Evolutionary conservation across 2,329 filamentous ascomycete genomes (phyloP).

Genomic region (Phaeomoniella chlamydospora): DNA sequence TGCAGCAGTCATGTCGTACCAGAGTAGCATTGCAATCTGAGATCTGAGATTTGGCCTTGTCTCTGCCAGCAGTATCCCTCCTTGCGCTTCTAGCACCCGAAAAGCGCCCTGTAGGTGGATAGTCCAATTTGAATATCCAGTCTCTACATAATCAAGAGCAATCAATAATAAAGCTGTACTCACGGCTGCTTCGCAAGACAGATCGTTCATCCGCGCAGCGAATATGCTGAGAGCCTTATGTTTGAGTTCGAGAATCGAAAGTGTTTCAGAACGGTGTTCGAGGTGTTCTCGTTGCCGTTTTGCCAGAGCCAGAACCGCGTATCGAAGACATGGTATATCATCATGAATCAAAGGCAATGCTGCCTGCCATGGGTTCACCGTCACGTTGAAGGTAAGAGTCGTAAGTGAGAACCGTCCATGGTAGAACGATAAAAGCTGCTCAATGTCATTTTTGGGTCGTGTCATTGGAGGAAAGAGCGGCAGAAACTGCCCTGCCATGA

Average conservation of each 20-base stretch:
- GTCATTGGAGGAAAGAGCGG: no score
- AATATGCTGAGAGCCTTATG: slow-evolving; percentile 6
- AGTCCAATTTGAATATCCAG: slow-evolving; percentile 7
- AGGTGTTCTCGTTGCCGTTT: slow-evolving; percentile 8
- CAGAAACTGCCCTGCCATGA: background rate
- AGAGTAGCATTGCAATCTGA: slow-evolving; percentile 9
- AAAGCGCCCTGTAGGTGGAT: slow-evolving; percentile 8
- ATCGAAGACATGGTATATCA: slow-evolving; percentile 7
- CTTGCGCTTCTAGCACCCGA: slow-evolving; percentile 7
- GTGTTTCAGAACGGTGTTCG: slow-evolving; percentile 4
- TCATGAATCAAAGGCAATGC: slow-evolving; percentile 6
- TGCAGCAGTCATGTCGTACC: slow-evolving; percentile 8
- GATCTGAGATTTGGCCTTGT: slow-evolving; percentile 6
- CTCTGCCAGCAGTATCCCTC: slow-evolving; percentile 7
- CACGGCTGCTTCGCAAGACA: slow-evolving; percentile 7
- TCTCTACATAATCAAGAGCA: slow-evolving; percentile 8
- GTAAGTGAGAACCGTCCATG: slow-evolving; percentile 7
- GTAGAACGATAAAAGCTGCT: slow-evolving; percentile 5
- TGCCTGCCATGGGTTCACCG: slow-evolving; percentile 9
- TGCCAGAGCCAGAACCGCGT: slow-evolving; percentile 7
- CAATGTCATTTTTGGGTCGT: no score
- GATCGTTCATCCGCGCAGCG: slow-evolving; percentile 5
- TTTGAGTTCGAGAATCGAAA: slow-evolving; percentile 6
- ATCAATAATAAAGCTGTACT: slow-evolving; percentile 7
- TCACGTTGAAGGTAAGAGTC: slow-evolving; percentile 7